Evolutionary conservation across 305 asterid genomes (phyloP).

Genomic region (Solanum hybrid): DNA sequence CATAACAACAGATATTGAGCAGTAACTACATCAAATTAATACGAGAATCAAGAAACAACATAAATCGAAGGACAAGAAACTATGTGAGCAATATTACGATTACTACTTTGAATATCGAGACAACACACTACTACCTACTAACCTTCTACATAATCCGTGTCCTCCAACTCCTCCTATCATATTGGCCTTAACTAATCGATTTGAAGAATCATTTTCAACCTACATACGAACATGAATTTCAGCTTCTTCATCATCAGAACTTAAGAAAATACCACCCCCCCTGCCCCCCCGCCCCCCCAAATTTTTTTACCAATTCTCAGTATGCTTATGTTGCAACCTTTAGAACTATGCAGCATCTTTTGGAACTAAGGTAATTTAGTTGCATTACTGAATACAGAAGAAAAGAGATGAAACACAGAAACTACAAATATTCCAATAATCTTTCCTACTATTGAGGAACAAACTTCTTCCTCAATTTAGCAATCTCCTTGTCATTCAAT

Average conservation of each 20-base stretch:
- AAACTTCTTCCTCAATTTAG: conserved; percentile 51
- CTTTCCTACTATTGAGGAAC: conserved; percentile 8
- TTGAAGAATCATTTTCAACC: background rate
- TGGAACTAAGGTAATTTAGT: background rate
- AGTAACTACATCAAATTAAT: background rate
- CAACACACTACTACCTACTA: background rate
- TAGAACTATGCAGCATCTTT: background rate
- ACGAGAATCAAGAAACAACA: background rate
- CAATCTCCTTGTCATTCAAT: conserved; percentile 47
- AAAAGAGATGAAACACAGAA: background rate
- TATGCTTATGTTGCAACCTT: background rate
- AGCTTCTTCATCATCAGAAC: background rate
- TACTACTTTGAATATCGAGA: background rate
- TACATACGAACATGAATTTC: background rate
- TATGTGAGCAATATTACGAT: fast-evolving
- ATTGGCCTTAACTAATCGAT: background rate
- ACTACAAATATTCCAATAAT: background rate
- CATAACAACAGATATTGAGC: background rate
- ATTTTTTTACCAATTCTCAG: background rate
- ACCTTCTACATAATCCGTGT: background rate
- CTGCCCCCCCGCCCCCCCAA: too few species aligned
- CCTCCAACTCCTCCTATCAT: fast-evolving
- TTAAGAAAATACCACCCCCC: too few species aligned
- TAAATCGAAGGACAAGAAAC: background rate
- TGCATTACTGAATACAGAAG: background rate